Evolutionary conservation across 2,329 filamentous ascomycete species (phyloP), one percentile per base, ranked within the genome.

Genomic region (Trichophyton simii): DNA sequence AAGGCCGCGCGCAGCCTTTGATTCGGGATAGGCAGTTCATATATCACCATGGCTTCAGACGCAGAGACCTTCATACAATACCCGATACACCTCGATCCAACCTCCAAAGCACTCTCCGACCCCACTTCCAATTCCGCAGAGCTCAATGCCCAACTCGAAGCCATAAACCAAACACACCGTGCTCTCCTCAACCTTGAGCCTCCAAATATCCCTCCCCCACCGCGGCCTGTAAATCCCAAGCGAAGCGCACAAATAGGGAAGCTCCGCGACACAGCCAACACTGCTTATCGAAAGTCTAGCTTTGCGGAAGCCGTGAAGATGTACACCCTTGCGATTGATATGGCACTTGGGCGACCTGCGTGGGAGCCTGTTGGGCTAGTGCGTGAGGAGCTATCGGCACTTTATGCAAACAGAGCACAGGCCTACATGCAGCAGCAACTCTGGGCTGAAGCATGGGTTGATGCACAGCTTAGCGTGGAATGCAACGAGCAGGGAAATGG

Each of bases 191-290:
- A 76, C 61, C 82, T 90, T 67, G 80, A 83, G 54, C 77, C 78
- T 0, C 83, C 87, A 4, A 81, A 83, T 63, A 80, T 90, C 20
- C 92, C 92, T 0, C 91, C 91, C 3, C 88, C 92, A 0, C 94
- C 94, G 0, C 82, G 95, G 48, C 91, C 91, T 63, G 87, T 96
- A 64, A 95, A 96, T 79, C 91, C 90, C 59, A 96, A 96, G 78
- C 89, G 92, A 70, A 86, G 83, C 66, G 90, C 89, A 41, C 85
- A 91, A 72, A 88, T 99, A 75, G 84, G 81, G 76, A 97, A 97
- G 78, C 85, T 97, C 66, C 89, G 91, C 72, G 94, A 97, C 73
- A 83, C 82, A 62, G 92, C 90, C 69, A 96, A 96, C 79, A 78
- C 78, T 62, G 84, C 88, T 67, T 92, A 89, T 80, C 87, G 89